Evolutionary conservation across 2,329 filamentous ascomycete species (phyloP), one percentile per base, ranked within the genome.

Genomic region (Cladophialophora yegresii): DNA sequence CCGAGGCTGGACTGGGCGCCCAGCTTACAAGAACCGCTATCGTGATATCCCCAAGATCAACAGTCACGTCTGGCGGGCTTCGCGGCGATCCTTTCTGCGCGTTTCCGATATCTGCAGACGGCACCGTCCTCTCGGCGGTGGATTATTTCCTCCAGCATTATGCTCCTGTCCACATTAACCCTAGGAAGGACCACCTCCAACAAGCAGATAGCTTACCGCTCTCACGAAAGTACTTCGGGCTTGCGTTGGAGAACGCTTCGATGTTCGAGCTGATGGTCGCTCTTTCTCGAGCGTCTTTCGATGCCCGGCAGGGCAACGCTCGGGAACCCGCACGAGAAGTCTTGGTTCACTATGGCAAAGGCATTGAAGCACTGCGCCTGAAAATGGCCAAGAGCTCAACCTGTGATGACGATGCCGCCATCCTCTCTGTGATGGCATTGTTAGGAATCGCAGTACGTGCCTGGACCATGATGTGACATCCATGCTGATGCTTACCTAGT

Each of bases 211-310:
- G 61, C 55, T 43, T 53, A 13, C 28, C 20, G 23, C 32, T 58
- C 22, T 47, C 55, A n/a, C 43, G 49, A n/a, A 45, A 47, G 22
- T 63, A 63, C 32, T 63, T 63, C 33, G 30, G 47, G 5, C 55
- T 58, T n/a, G 61, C 61, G 3, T 32, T 63, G 49, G 45, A 63
- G 23, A 57, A 63, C 32, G 54, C 54, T 36, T 36, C 54, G 22
- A 51, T 63, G 55, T 63, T 63, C 45, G 54, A 63, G 55, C 49
- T 58, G 43, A 59, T 58, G 43, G 61, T 63, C 16, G 55, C 54
- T n/a, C 61, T 63, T 8, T 43, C 61, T 20, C 49, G 26, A 20
- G 53, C 59, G 4, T 54, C 54, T 12, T 49, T 32, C 50, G 45
- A 28, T 20, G 45, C 53, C 36, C 49, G 50, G 12, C 58, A 28